phyloP scores from a whole-genome alignment of 345 rosid species.

The Sonneratia alba region DNA sequence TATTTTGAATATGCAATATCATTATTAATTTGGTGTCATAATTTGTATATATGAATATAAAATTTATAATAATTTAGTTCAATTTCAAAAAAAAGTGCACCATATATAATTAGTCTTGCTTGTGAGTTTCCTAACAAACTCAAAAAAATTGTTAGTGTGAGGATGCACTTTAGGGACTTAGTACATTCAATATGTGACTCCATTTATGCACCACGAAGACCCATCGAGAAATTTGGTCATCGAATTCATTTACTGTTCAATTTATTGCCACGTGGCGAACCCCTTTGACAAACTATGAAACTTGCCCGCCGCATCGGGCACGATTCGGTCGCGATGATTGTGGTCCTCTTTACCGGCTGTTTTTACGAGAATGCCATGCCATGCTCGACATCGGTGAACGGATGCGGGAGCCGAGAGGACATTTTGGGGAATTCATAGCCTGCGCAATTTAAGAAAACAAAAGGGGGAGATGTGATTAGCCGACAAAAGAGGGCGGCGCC shows the following conservation, averaged over 20 bases:
- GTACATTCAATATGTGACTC: too few relatives aligned
- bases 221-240: neutral
- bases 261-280: neutral
- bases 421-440: neutral
- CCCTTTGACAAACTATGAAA: neutral
- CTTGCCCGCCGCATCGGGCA: neutral
- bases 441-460: neutral
- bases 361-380: neutral
- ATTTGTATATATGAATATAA: too few relatives aligned
- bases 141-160: too few relatives aligned
- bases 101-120: too few relatives aligned
- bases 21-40: too few relatives aligned
- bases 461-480: neutral
- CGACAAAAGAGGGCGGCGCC: constrained; percentile 1
- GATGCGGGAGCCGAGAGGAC: neutral
- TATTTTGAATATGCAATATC: too few relatives aligned
- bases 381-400: neutral
- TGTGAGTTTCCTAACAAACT: too few relatives aligned
- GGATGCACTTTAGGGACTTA: too few relatives aligned
- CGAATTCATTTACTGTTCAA: neutral
- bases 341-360: neutral
- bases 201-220: too few relatives aligned
- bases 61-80: too few relatives aligned
- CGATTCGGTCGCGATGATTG: neutral
- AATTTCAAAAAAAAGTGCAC: too few relatives aligned